Evolutionary conservation across 2,329 filamentous ascomycete species (phyloP), one percentile per base, ranked within the genome.

Genomic region (Pseudofabraea citricarpa): DNA sequence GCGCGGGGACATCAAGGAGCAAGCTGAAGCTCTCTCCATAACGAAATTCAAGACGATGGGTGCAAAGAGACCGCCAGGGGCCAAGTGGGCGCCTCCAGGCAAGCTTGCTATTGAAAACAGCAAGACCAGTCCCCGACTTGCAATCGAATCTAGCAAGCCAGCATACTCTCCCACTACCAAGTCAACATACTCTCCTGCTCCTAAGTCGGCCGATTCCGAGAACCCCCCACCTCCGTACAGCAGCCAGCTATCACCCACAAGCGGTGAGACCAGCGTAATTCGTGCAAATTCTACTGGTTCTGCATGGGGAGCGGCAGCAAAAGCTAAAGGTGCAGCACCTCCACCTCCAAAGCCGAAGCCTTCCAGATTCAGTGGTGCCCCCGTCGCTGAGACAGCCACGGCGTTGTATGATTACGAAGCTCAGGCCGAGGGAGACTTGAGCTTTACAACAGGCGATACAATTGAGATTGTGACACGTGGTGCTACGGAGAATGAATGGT

Each of bases 401-500:
- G 93, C 93, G 6, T 68, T 98, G 49, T 98, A 96, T 65, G 93
- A 97, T 61, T 98, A 95, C 60, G 88, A 95, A 49, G 93, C 93
- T 5, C 90, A 97, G 63, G 90, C 91, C 1, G 90, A 95, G 51
- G 90, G 90, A 3, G 93, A 98, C 62, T 70, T 98, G 50, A 95
- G 87, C 57, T 98, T 98, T 69, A 77, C 77, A 15, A 81, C 88
- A 0, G 90, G 91, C 5, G 93, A 98, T 49, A 70, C 85, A 4
- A 97, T 98, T 58, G 90, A 97, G 64, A 90, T 98, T 55, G 64
- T 93, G 2, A 76, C 75, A 47, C 77, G 87, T 54, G 95, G 89
- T n/a, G 74, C 78, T 50, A 96, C 95, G 58, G 83, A 88, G 40
- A 97, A 98, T 56, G 93, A 98, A 66, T 98, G 93, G 93, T 98